Evolutionary conservation across 257 asterid genomes (phyloP), one percentile per base, ranked within the genome.

Genomic region (Eucommia ulmoides): DNA sequence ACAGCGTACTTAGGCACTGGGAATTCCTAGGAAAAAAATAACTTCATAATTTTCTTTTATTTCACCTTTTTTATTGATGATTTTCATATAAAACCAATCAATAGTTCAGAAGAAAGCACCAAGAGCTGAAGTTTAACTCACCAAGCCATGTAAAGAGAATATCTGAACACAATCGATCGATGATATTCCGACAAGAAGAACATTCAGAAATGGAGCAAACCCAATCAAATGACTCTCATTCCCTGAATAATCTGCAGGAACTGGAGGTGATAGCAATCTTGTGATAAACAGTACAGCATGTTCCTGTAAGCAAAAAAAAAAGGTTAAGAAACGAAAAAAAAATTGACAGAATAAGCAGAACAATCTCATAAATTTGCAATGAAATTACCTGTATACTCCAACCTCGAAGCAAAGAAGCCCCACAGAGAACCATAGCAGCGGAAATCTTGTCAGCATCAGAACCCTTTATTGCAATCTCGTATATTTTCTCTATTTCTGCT

Each of bases 71-170:
- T n/a, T n/a, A n/a, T n/a, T n/a, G n/a, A n/a, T n/a, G n/a, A n/a
- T n/a, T n/a, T n/a, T 50, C 9, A 20, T 45, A 20, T 35, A 29
- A 29, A 12, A 5, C 12, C 38, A 29, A 5, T 29, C 7, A 5
- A 29, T 12, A 52, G 45, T 46, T 38, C 23, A 50, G 17, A 51
- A 66, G 41, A n/a, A 51, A 42, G 38, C 22, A 42, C n/a, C 14
- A 51, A 61, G 3, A 48, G 57, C 26, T 50, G 62, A 74, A 55
- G 62, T 50, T 65, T 73, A 68, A 83, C 94, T 61, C 81, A 91
- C 98, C 98, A 86, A 70, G 63, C 98, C 98, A 55, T 85, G 96
- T 54, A 82, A 77, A 50, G 96, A 91, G 64, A 91, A 83, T 24
- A 83, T 86, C 75, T 86, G 93, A 51, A 83, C 52, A 54, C 81